Percentiles rank a stretch among this genome's conserved stretches.
phyloP scores from a whole-genome alignment of 805 yeast species.

The Sugiyamaella smithiae region DNA sequence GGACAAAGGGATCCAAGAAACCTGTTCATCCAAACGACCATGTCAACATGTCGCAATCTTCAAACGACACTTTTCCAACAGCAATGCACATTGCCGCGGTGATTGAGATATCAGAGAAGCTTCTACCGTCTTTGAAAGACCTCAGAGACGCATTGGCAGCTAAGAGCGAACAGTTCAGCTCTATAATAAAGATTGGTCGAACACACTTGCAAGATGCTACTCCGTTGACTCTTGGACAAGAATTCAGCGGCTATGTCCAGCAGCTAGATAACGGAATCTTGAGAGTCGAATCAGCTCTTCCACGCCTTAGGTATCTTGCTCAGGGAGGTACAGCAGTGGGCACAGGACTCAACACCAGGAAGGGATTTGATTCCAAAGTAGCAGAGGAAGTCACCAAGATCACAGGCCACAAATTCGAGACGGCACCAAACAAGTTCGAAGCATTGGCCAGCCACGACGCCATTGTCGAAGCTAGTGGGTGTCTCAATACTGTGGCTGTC shows the following conservation, averaged over 20 bases:
- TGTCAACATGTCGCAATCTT: slow-evolving; percentile 96
- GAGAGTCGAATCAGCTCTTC: slow-evolving; percentile 75
- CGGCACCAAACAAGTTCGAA: slow-evolving; percentile 99
- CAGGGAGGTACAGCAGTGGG: slow-evolving; percentile 99
- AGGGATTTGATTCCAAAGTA: slow-evolving; percentile 83
- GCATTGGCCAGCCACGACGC: slow-evolving; percentile 99
- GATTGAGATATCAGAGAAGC: slow-evolving; percentile 68
- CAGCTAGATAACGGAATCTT: slow-evolving; percentile 88
- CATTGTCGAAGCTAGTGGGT: slow-evolving; percentile 95
- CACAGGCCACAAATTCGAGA: slow-evolving; percentile 84
- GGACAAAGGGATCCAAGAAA: slow-evolving; percentile 82
- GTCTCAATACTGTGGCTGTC: slow-evolving; percentile 90
- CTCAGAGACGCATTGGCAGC: slow-evolving; percentile 74
- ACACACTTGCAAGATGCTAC: slow-evolving; percentile 99
- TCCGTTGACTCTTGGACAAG: slow-evolving; percentile 96
- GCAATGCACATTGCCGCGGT: slow-evolving; percentile 99
- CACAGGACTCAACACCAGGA: slow-evolving; percentile 92
- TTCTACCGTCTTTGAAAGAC: slow-evolving; percentile 78
- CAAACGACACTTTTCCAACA: slow-evolving; percentile 98
- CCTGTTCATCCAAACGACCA: slow-evolving; percentile 99
- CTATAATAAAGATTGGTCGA: slow-evolving; percentile 97
- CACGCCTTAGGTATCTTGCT: slow-evolving; percentile 77
- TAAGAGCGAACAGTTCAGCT: slow-evolving; percentile 78
- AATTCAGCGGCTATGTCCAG: slow-evolving; percentile 93
- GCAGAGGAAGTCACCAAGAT: slow-evolving; percentile 82